Evolutionary conservation across 192 early-diverging fungal species (phyloP).

Genomic region (Coemansia sp.): DNA sequence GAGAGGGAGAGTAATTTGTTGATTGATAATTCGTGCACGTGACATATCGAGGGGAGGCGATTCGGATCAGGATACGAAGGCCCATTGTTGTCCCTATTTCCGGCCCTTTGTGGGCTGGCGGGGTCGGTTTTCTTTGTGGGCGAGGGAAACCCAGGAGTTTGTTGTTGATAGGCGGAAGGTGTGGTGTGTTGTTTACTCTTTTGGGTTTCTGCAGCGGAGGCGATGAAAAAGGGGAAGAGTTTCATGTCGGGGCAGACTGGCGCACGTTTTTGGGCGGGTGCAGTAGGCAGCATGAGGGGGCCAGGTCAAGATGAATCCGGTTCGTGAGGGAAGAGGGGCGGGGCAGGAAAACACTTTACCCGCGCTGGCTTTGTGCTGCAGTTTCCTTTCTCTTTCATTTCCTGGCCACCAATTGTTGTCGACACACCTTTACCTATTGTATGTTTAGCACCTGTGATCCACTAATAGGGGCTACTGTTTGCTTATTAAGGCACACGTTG

Average conservation of each 20-base stretch:
- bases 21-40: too few species aligned
- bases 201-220: too few species aligned
- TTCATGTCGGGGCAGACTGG: too few species aligned
- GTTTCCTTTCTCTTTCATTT: not conserved
- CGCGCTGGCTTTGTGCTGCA: not conserved
- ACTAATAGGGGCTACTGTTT: constrained; percentile 3
- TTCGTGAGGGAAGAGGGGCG: not conserved
- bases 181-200: not conserved
- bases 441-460: not conserved
- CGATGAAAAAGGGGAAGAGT: too few species aligned
- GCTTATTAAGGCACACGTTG: not conserved
- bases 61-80: too few species aligned
- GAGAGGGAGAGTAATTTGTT: too few species aligned
- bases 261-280: too few species aligned
- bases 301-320: too few species aligned
- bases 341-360: not conserved
- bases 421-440: not conserved
- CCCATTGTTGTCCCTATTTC: not conserved
- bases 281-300: too few species aligned
- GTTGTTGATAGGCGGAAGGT: not conserved
- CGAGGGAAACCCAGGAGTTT: not conserved
- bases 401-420: not conserved
- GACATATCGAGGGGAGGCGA: too few species aligned
- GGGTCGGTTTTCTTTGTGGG: not conserved
- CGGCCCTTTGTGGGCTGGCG: too few species aligned